These are phyloP conservation scores for Oryza australiensis DNA, from an alignment of 176 grass and related monocot species.

Conservation along the genomic window DNA sequence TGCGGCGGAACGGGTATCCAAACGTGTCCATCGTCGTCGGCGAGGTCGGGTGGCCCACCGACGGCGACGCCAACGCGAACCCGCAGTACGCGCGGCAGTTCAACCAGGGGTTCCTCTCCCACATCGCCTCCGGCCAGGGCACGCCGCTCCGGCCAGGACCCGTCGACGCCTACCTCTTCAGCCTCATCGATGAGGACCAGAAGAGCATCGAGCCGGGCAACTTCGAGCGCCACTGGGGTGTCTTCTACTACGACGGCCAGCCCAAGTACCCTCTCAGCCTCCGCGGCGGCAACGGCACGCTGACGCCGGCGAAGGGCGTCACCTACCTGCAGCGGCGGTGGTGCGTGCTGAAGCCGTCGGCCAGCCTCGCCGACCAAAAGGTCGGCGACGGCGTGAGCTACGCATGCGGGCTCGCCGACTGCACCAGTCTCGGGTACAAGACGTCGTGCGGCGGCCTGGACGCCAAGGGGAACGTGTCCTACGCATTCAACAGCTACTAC, in stretches of 20 bases:
- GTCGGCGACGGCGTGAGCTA: constrained; percentile 65
- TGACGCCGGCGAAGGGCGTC: constrained; percentile 51
- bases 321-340: constrained; percentile 54
- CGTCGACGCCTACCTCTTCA: constrained; percentile 77
- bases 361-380: constrained; percentile 38
- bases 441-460: constrained; percentile 73
- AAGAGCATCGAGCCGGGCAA: constrained; percentile 85
- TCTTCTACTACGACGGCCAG: constrained; percentile 81
- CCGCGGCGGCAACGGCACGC: neutral
- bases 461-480: constrained; percentile 70
- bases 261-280: constrained; percentile 75
- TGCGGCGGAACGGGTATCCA: constrained; percentile 63
- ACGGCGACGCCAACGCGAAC: constrained; percentile 69
- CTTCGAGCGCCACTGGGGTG: constrained; percentile 91
- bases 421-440: constrained; percentile 77
- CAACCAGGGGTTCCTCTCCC: constrained; percentile 72
- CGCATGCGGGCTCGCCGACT: constrained; percentile 71
- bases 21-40: constrained; percentile 69
- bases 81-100: constrained; percentile 49
- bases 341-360: constrained; percentile 70
- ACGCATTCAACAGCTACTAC: constrained; percentile 78
- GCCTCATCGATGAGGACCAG: constrained; percentile 80
- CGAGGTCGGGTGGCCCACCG: constrained; percentile 88
- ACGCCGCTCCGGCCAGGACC: constrained; percentile 71
- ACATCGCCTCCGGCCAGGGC: constrained; percentile 50